phyloP scores from a whole-genome alignment of 2,329 filamentous ascomycete species.

The Aspergillus flavus region DNA sequence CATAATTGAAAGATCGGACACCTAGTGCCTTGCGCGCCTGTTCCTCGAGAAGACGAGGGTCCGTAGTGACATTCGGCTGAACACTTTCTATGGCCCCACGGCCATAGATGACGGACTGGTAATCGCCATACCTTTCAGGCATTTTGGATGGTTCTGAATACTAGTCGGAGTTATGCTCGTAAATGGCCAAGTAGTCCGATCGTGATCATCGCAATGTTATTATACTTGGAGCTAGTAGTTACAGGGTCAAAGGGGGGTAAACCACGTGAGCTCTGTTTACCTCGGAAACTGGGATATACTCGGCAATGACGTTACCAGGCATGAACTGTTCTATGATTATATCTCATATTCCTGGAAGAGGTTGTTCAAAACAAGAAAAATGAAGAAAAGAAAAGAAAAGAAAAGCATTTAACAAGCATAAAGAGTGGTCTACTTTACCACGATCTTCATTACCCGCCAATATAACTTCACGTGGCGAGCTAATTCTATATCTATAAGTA shows the following conservation, averaged over 20 bases:
- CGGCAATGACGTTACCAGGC: not conserved
- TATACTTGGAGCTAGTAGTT: not conserved
- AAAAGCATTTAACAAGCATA: not conserved
- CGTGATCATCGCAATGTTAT: not conserved
- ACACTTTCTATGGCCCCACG: slow-evolving; percentile 54
- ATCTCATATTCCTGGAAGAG: not conserved
- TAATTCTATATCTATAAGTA: not conserved
- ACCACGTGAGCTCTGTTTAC: not conserved
- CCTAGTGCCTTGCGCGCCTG: slow-evolving; percentile 56
- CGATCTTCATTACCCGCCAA: not conserved
- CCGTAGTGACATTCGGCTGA: slow-evolving; percentile 59
- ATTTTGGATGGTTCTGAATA: slow-evolving; percentile 17
- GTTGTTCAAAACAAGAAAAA: not conserved
- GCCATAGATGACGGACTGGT: slow-evolving; percentile 54
- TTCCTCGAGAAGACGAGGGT: slow-evolving; percentile 59
- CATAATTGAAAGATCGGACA: slow-evolving; percentile 59
- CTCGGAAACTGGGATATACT: not conserved
- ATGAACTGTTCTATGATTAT: not conserved
- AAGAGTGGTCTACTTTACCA: not conserved
- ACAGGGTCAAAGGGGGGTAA: not conserved
- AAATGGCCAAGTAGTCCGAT: not conserved
- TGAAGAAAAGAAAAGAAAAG: not conserved
- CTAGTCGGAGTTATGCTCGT: not conserved
- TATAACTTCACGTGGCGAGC: not conserved
- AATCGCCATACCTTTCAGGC: slow-evolving; percentile 47